Conservation (phyloP, 441 rosid genomes). For the Populus hybrid region DNA sequence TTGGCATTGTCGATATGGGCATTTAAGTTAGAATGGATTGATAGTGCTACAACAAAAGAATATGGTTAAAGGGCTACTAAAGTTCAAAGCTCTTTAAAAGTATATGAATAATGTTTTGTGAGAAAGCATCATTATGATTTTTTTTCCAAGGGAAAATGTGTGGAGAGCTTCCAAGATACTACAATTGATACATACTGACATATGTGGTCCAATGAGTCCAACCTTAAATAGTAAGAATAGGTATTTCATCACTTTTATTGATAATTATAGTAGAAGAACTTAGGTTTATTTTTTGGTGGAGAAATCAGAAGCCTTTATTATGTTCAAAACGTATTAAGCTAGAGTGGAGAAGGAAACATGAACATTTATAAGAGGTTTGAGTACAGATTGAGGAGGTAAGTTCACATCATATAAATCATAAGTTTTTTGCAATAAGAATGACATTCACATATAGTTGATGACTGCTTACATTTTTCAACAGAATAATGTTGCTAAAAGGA, state of each 20-base stretch:
- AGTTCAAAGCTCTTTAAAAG: too few species aligned
- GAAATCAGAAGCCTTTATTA: background rate
- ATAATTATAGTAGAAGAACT: background rate
- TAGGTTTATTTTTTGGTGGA: background rate
- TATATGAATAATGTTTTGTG: too few species aligned
- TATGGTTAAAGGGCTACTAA: too few species aligned
- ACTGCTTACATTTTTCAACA: background rate
- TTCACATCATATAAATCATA: background rate
- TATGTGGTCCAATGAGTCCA: background rate
- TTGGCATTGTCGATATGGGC: background rate
- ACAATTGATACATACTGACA: background rate
- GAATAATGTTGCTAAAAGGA: background rate
- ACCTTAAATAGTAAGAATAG: background rate
- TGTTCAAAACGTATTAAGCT: background rate
- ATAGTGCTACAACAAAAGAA: too few species aligned
- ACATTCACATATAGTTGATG: too few species aligned
- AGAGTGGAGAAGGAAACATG: background rate
- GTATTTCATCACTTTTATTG: background rate
- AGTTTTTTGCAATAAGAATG: background rate
- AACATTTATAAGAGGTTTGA: background rate
- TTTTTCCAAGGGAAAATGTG: background rate
- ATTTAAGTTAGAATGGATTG: background rate
- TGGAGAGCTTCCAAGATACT: background rate
- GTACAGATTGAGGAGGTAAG: background rate
- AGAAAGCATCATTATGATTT: too few species aligned